Conservation (phyloP, 148 eudicot species). For the Fallopia convolvulus region DNA sequence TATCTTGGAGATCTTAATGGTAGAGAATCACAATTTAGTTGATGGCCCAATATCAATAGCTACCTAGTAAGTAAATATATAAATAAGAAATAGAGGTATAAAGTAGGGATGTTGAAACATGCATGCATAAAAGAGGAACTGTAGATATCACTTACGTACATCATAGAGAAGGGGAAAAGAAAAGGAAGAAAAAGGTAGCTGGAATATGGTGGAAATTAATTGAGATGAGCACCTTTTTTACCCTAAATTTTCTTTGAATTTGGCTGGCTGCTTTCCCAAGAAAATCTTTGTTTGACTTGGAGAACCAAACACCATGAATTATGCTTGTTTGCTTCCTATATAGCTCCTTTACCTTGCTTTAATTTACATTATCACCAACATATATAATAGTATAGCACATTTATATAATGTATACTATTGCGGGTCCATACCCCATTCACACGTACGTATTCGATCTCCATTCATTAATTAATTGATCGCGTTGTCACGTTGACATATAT, state of each 20-base stretch:
- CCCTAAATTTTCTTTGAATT: neutral
- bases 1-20: neutral
- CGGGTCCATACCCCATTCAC: neutral
- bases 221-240: neutral
- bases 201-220: neutral
- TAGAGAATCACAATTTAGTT: neutral
- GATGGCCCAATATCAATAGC: neutral
- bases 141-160: slow-evolving; percentile 4
- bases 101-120: neutral
- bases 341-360: neutral
- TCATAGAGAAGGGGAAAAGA: neutral
- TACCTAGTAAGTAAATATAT: neutral
- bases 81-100: neutral
- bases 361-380: neutral
- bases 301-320: slow-evolving; percentile 4
- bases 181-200: neutral
- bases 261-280: slow-evolving; percentile 5
- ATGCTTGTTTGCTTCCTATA: neutral
- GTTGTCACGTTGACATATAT: slow-evolving; percentile 4
- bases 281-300: slow-evolving; percentile 10
- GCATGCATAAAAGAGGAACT: slow-evolving; percentile 3
- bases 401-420: neutral
- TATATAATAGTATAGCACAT: neutral
- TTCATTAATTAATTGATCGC: neutral
- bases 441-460: neutral